Evolutionary conservation across 1,284 basidiomycete species (phyloP).

Genomic region (Fistulina hepatica): DNA sequence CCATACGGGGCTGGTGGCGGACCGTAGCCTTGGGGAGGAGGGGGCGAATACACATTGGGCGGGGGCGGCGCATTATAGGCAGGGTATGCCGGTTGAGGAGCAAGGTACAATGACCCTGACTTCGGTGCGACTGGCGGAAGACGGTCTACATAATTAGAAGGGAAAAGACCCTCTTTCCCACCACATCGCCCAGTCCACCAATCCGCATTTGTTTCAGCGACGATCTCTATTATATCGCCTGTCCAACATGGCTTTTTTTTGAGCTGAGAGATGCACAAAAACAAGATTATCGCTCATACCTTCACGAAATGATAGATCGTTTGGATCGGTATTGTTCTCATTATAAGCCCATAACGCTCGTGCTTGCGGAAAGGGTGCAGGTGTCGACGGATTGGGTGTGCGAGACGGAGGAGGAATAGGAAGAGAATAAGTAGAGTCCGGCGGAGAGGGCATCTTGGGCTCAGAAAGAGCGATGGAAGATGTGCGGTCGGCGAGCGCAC

Average conservation of each 20-base stretch:
- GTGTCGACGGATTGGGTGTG: conserved; percentile 5
- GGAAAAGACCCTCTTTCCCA: conserved; percentile 46
- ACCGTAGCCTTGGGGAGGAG: conserved; percentile 5
- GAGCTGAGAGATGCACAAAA: too few species aligned
- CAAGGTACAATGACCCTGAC: not conserved
- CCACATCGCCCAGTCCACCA: conserved; percentile 45
- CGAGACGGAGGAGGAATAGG: conserved; percentile 20
- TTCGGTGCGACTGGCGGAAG: conserved; percentile 15
- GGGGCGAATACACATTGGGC: conserved; percentile 8
- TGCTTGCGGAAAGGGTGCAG: conserved; percentile 27
- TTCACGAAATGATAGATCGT: too few species aligned
- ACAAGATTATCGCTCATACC: too few species aligned
- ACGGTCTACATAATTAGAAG: conserved; percentile 47
- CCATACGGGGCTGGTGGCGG: conserved; percentile 10
- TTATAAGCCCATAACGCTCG: conserved; percentile 56
- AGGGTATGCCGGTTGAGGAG: conserved; percentile 14
- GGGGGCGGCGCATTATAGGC: conserved; percentile 12
- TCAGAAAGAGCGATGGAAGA: conserved; percentile 4
- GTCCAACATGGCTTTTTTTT: conserved; percentile 36
- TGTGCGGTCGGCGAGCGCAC: conserved; percentile 14
- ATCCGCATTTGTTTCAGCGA: conserved; percentile 44
- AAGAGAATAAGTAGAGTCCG: conserved; percentile 12
- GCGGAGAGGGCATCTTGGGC: conserved; percentile 3
- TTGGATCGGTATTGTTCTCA: too few species aligned
- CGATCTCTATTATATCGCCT: conserved; percentile 45